Evolutionary conservation across 257 asterid genomes (phyloP).

Genomic region (Nemophila menziesii): DNA sequence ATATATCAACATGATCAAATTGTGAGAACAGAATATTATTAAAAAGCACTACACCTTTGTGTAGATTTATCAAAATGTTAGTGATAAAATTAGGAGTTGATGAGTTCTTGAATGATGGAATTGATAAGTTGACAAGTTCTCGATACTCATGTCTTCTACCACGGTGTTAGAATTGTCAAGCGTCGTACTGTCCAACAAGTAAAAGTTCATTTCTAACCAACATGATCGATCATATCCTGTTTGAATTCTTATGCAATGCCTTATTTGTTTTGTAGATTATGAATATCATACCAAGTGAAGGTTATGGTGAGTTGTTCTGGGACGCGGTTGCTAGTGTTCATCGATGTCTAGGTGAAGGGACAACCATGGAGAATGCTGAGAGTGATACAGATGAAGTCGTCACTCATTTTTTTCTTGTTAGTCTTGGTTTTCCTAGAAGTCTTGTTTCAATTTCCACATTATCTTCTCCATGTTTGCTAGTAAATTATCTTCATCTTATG

Average conservation of each 20-base stretch:
- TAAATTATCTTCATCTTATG: background rate
- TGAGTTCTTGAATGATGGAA: too few relatives aligned
- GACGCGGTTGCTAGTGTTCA: constrained; percentile 56
- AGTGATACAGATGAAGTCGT: constrained; percentile 85
- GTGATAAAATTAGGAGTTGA: too few relatives aligned
- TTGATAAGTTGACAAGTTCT: constrained; percentile 56
- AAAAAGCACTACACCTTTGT: too few relatives aligned
- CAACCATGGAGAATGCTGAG: constrained; percentile 63
- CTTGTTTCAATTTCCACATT: constrained; percentile 3
- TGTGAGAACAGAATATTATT: too few relatives aligned
- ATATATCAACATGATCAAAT: too few relatives aligned
- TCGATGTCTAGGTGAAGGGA: constrained; percentile 50
- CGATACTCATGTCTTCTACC: constrained; percentile 68
- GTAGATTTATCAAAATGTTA: too few relatives aligned
- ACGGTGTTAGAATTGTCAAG: constrained; percentile 69
- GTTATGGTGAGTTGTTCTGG: constrained; percentile 61
- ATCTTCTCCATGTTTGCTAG: background rate
- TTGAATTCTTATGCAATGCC: background rate
- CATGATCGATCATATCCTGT: background rate
- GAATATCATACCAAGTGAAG: constrained; percentile 55
- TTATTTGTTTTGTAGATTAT: constrained; percentile 30
- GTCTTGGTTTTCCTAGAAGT: constrained; percentile 84
- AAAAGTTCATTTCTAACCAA: background rate
- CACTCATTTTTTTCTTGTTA: constrained; percentile 59
- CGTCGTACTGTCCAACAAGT: constrained; percentile 69